Conservation (phyloP, 495 filamentous ascomycete genomes). For the Immersiella caudata region DNA sequence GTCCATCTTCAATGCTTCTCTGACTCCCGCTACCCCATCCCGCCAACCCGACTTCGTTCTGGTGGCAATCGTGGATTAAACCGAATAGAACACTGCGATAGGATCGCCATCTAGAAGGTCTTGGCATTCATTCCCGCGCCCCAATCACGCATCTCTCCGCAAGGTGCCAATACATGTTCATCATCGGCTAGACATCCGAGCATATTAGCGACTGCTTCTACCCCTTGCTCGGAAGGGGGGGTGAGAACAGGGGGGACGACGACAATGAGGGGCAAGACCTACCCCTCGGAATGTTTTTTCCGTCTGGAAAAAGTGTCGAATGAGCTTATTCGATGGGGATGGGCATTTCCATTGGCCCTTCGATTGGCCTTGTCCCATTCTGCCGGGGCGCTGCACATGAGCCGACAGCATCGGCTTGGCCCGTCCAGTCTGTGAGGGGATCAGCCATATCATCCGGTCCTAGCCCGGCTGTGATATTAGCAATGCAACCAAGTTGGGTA, state of each 20-base stretch:
- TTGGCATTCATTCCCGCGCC: background rate
- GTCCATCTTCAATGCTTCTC: background rate
- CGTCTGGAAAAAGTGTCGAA: too few species aligned
- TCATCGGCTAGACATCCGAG: constrained; percentile 14
- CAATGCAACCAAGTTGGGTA: too few species aligned
- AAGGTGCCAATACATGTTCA: constrained; percentile 11
- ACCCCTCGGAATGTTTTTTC: too few species aligned
- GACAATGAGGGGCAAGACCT: background rate
- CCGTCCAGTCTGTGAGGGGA: too few species aligned
- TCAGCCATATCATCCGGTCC: too few species aligned
- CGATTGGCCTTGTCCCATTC: too few species aligned
- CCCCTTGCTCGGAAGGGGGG: background rate
- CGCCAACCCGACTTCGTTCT: background rate
- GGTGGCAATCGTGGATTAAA: constrained; percentile 2
- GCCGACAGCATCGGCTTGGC: too few species aligned
- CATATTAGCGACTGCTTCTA: background rate
- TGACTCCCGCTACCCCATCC: background rate
- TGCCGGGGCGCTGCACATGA: too few species aligned
- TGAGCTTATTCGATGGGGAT: too few species aligned
- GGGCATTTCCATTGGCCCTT: too few species aligned
- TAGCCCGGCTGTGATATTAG: too few species aligned
- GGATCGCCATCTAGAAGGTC: background rate
- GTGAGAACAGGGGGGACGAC: background rate
- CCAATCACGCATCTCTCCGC: background rate
- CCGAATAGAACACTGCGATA: constrained; percentile 1